phyloP scores from a whole-genome alignment of 805 yeast species.

The Ogataea parapolymorpha region DNA sequence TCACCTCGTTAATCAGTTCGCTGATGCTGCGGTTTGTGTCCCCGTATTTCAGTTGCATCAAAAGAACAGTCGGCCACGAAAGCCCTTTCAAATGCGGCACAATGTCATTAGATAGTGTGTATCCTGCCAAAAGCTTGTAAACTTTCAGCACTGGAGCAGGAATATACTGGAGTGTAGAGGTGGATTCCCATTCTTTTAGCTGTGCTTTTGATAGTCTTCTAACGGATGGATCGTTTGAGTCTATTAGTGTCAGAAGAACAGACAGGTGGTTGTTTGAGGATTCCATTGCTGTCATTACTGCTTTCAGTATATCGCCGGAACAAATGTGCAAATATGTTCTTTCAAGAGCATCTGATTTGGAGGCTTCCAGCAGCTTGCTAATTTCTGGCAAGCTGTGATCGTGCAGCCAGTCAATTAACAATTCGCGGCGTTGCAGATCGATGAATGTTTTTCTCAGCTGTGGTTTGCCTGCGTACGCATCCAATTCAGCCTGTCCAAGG shows the following conservation, averaged over 20 bases:
- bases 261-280: constrained; percentile 69
- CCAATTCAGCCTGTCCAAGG: constrained; percentile 7
- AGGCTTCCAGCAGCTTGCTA: constrained; percentile 24
- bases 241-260: constrained; percentile 62
- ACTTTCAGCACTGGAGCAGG: constrained; percentile 56
- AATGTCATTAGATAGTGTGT: constrained; percentile 30
- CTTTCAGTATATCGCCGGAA: constrained; percentile 56
- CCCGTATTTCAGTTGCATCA: constrained; percentile 62
- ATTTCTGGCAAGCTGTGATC: constrained; percentile 38
- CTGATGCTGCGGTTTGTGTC: constrained; percentile 37
- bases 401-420: constrained; percentile 57
- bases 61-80: constrained; percentile 65
- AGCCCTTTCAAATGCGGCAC: constrained; percentile 42
- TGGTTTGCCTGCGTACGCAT: constrained; percentile 7
- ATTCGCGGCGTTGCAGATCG: constrained; percentile 38
- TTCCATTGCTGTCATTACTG: constrained; percentile 58
- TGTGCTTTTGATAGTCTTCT: constrained; percentile 56
- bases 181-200: constrained; percentile 60
- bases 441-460: constrained; percentile 12
- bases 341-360: constrained; percentile 43
- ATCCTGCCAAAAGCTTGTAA: constrained; percentile 62
- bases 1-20: constrained; percentile 31
- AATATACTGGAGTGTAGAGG: constrained; percentile 39
- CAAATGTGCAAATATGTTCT: constrained; percentile 47
- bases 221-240: constrained; percentile 63